Base-by-base conservation (phyloP, 108 stramenopile genomes). In the Skeletonema menzelii region DNA sequence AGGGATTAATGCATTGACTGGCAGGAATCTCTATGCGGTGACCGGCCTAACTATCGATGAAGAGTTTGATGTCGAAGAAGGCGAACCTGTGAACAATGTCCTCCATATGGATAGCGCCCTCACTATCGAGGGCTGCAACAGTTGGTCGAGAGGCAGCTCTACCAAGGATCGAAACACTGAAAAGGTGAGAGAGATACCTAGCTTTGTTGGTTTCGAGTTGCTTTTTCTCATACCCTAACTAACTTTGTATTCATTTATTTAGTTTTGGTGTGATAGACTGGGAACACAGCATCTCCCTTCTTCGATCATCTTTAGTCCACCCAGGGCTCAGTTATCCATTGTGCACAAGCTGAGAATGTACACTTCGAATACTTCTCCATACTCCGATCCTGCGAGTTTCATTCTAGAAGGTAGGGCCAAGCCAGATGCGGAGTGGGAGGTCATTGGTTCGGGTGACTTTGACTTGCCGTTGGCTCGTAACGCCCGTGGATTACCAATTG, bases 11-110 rank as follows among this genome's bases (percentile, higher is more conserved):
- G 37, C 61, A n/a, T 63, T 83, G 5, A 80, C 82, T n/a, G 69
- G 63, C 5, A 67, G 70, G 27, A 79, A 75, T 34, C 65, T 87
- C 47, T 87, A 84, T 57, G 77, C 83, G 17, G 77, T 87, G 28
- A 17, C 63, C 4, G 84, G 86, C 17, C 75, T 86, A 15, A 63
- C 65, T 7, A 73, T 77, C 30, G 71, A 72, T 27, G 31, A 72
- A 56, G 49, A 20, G 19, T 8, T 10, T 24, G 24, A 7, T 53
- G 20, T 22, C 49, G 49, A 53, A 1, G 20, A 53, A 1, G 49
- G 49, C 2, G 22, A 11, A 7, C 22, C 5, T 24, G 49, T 53
- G 49, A 53, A 7, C 5, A 53, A 22, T 53, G 20, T 53, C 49
- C 22, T 53, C 7, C 0, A 24, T 2, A 2, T 24, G 49, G 20